Conservation (phyloP, 1,284 basidiomycete species). For the Tilletia indica region DNA sequence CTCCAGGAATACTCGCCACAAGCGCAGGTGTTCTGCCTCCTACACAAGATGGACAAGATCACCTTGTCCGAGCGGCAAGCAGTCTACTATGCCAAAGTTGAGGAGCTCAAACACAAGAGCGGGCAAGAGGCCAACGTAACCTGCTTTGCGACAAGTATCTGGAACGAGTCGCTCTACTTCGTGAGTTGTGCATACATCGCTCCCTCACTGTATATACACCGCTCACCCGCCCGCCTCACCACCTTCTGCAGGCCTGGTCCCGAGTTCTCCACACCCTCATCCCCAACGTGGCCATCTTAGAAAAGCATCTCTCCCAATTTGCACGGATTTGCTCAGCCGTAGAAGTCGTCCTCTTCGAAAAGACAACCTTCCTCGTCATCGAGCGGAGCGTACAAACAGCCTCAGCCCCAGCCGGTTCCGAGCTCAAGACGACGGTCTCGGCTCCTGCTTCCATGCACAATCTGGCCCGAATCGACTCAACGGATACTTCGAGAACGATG, state of each 20-base stretch:
- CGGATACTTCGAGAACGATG: neutral
- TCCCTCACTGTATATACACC: neutral
- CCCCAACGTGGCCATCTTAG: slow-evolving; percentile 85
- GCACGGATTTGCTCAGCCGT: slow-evolving; percentile 80
- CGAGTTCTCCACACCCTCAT: slow-evolving; percentile 94
- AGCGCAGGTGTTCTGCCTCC: slow-evolving; percentile 81
- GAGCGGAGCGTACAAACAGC: slow-evolving; percentile 57
- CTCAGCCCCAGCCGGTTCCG: neutral
- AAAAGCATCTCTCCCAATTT: slow-evolving; percentile 78
- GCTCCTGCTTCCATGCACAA: neutral
- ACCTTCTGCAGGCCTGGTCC: slow-evolving; percentile 79
- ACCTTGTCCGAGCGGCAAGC: slow-evolving; percentile 63
- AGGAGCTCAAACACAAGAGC: slow-evolving; percentile 44
- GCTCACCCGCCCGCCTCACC: slow-evolving; percentile 13
- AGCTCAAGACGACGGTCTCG: neutral
- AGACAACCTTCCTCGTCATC: slow-evolving; percentile 94
- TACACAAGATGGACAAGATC: slow-evolving; percentile 90
- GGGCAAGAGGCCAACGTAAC: slow-evolving; percentile 57
- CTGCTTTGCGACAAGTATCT: slow-evolving; percentile 89
- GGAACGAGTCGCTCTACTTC: slow-evolving; percentile 95
- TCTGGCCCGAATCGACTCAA: neutral
- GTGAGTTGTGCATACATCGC: slow-evolving; percentile 59
- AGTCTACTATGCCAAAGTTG: slow-evolving; percentile 63
- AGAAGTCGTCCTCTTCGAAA: slow-evolving; percentile 93
- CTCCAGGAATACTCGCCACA: slow-evolving; percentile 58